Conservation (phyloP, 768 basidiomycete genomes). For the Hericium erinaceus region DNA sequence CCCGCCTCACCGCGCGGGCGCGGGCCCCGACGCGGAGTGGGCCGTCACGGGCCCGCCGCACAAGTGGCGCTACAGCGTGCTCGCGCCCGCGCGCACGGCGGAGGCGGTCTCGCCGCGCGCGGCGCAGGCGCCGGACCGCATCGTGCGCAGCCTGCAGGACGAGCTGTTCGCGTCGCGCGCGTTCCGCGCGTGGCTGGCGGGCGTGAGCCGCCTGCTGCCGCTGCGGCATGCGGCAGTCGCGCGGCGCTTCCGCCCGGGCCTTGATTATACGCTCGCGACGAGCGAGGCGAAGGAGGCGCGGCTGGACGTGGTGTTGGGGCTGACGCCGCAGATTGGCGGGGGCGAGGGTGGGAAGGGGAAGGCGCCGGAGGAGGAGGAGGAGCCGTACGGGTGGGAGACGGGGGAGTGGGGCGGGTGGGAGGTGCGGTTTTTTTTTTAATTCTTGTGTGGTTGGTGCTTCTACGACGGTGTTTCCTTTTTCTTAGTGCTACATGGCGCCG, state of each 20-base stretch:
- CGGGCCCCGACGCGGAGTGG: conserved; percentile 42
- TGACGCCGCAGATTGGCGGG: conserved; percentile 55
- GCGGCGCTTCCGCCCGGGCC: conserved; percentile 80
- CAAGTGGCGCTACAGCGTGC: conserved; percentile 85
- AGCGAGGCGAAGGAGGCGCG: conserved; percentile 74
- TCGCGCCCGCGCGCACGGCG: conserved; percentile 25
- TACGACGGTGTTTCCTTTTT: neutral
- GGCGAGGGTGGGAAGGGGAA: conserved; percentile 12
- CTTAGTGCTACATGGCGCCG: conserved; percentile 87
- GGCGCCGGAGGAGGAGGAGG: conserved; percentile 22
- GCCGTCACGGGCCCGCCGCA: conserved; percentile 79
- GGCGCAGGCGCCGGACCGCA: conserved; percentile 44
- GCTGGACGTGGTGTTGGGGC: conserved; percentile 77
- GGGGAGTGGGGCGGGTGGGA: conserved; percentile 94
- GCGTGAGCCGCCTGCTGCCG: conserved; percentile 65
- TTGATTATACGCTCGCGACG: conserved; percentile 93
- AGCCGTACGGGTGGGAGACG: conserved; percentile 49
- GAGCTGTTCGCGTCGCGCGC: conserved; percentile 69
- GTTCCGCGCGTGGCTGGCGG: conserved; percentile 86
- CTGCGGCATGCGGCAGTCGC: conserved; percentile 69
- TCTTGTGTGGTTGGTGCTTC: neutral
- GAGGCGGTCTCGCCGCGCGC: conserved; percentile 43
- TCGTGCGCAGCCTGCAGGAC: conserved; percentile 61
- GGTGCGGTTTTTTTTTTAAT: conserved; percentile 31
- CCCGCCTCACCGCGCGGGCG: conserved; percentile 62